Conservation (phyloP, 257 asterid species). For the Mentha longifolia region DNA sequence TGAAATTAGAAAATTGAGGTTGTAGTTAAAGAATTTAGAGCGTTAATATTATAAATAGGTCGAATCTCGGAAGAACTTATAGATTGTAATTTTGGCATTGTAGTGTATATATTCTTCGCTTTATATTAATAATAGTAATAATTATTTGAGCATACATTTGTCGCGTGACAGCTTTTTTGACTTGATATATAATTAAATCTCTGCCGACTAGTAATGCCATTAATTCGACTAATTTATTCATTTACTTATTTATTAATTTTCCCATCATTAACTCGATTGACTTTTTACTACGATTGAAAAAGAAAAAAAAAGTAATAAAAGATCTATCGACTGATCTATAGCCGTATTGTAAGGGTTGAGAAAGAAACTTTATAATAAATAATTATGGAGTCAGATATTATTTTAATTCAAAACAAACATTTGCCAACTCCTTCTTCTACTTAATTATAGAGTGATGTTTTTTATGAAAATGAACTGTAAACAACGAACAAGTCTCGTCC, state of each 20-base stretch:
- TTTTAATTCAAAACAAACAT: neutral
- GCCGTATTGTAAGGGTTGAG: constrained; percentile 40
- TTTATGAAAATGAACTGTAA: neutral
- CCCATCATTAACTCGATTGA: constrained; percentile 28
- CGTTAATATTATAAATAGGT: too few relatives aligned
- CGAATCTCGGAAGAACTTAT: too few relatives aligned
- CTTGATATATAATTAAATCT: neutral
- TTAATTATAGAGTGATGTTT: neutral
- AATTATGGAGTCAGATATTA: neutral
- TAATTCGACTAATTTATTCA: neutral
- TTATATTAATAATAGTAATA: too few relatives aligned
- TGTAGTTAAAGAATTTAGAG: too few relatives aligned
- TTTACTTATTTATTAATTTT: neutral
- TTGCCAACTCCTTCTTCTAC: neutral
- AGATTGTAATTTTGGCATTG: too few relatives aligned
- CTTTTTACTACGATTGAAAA: constrained; percentile 31
- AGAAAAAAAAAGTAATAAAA: constrained; percentile 1
- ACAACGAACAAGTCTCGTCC: neutral
- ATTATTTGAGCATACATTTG: neutral
- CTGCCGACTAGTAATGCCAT: neutral
- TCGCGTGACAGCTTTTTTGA: neutral
- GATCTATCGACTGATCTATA: constrained; percentile 22
- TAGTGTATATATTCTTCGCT: too few relatives aligned
- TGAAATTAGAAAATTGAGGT: too few relatives aligned
- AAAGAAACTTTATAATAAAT: too few relatives aligned